phyloP scores from a whole-genome alignment of 176 grass and related monocot species.

The Luzula sylvatica region DNA sequence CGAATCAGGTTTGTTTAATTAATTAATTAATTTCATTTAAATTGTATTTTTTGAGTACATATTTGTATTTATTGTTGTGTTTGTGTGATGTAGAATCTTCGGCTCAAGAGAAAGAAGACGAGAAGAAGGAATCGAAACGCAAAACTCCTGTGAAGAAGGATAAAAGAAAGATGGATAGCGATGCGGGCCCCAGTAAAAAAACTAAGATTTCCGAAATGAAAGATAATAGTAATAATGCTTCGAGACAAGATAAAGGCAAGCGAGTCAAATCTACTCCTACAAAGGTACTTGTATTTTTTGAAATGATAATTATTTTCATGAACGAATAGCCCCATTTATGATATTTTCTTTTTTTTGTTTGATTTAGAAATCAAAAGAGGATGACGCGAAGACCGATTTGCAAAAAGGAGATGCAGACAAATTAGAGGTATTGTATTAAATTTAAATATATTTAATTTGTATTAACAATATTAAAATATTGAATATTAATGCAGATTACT shows the following conservation, averaged over 20 bases:
- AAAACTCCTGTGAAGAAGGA: conserved; percentile 48
- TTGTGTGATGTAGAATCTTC: conserved; percentile 67
- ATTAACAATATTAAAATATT: not conserved
- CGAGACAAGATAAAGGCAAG: conserved; percentile 63
- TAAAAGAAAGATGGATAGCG: conserved; percentile 46
- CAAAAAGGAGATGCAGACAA: not conserved
- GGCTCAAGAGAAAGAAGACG: conserved; percentile 80
- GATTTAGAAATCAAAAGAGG: not conserved
- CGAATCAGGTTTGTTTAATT: conserved; percentile 58
- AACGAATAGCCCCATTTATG: not conserved
- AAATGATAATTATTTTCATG: not conserved
- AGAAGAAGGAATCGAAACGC: conserved; percentile 48
- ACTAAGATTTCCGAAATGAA: conserved; percentile 19
- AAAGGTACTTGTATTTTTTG: conserved; percentile 53
- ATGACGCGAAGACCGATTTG: not conserved
- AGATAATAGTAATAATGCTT: conserved; percentile 25
- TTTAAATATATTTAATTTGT: not conserved
- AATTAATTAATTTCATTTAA: conserved; percentile 1
- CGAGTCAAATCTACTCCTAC: conserved; percentile 29
- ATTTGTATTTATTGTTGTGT: not conserved
- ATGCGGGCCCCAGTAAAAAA: conserved; percentile 51
- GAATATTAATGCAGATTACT: conserved; percentile 40
- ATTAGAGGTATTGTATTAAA: conserved; percentile 5
- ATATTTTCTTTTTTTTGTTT: not conserved
- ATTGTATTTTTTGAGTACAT: not conserved